phyloP scores from a whole-genome alignment of 306 rosid genomes.

The Trichosanthes truncata region DNA sequence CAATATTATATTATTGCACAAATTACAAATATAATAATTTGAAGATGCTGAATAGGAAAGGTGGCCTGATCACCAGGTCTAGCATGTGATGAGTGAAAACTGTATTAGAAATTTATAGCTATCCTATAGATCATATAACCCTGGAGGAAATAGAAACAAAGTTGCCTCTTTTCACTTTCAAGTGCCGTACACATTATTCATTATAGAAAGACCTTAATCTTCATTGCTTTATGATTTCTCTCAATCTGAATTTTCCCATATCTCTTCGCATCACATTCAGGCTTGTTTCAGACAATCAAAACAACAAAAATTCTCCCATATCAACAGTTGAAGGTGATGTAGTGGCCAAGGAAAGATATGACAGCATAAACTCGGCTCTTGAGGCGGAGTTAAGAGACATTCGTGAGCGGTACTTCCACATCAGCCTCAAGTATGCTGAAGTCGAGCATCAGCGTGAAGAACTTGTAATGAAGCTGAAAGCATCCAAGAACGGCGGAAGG shows the following conservation, averaged over 20 bases:
- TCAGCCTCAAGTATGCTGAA: slow-evolving; percentile 94
- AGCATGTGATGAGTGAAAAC: neutral
- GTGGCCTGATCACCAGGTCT: neutral
- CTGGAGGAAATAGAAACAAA: neutral
- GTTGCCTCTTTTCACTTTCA: neutral
- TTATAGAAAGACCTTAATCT: neutral
- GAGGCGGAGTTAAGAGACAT: slow-evolving; percentile 78
- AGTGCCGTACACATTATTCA: neutral
- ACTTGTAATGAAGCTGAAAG: slow-evolving; percentile 79
- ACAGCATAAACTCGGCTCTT: slow-evolving; percentile 49
- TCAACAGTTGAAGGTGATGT: slow-evolving; percentile 37
- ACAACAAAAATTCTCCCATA: slow-evolving; percentile 29
- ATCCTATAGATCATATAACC: neutral
- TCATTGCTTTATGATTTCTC: neutral
- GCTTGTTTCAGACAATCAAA: slow-evolving; percentile 28
- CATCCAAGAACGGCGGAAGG: slow-evolving; percentile 34
- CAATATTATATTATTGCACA: neutral
- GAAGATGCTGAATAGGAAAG: neutral
- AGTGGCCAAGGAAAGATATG: slow-evolving; percentile 45
- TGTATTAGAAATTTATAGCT: neutral
- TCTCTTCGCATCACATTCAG: slow-evolving; percentile 24
- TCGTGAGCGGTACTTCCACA: slow-evolving; percentile 68
- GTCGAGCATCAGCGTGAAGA: slow-evolving; percentile 89
- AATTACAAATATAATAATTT: no score
- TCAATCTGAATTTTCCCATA: neutral